Evolutionary conservation across 805 yeast genomes (phyloP), one percentile per base, ranked within the genome.

Genomic region (Hanseniaspora occidentalis): DNA sequence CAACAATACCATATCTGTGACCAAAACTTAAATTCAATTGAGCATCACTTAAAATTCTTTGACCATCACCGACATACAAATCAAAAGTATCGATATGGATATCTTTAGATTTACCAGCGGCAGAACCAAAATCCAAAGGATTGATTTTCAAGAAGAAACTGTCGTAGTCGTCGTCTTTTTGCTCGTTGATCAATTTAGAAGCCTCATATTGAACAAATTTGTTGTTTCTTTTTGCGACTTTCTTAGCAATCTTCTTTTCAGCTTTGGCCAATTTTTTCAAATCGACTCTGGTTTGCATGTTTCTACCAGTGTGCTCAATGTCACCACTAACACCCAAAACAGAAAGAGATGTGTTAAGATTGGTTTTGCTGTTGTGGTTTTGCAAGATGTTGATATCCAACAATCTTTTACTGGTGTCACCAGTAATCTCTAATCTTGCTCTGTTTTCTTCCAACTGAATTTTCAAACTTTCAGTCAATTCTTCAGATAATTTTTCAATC

Each of bases 41-140:
- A 21, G 97, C 80, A 58, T 88, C 94, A 35, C 89, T 77, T 47
- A 92, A 70, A 41, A 92, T 89, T 64, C 98, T 76, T 61, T 83
- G 80, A 46, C 96, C 97, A 43, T 84, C 94, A 45, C 98, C 97
- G 45, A 92, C 96, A 55, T 86, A 86, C 44, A 92, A 68, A 61
- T 92, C 99, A 56, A 92, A 84, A 51, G 79, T 80, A 41, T 94
- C 98, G 47, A 92, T 65, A 59, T 89, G 85, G 61, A 92, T 84
- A 61, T 92, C 97, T 62, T 92, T 92, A n/a, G 95, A 82, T 62
- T 89, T 89, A 46, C 96, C 97, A n/a, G 89, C 86, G 42, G 78
- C 83, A 1, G 77, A 72, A 39, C 89, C 89, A 53, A 84, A 77
- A 42, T 92, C 96, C 51, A 92, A 70, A 3, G 99, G 99, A 58